Evolutionary conservation across 805 yeast species (phyloP).

Genomic region (Geotrichum ghanense): DNA sequence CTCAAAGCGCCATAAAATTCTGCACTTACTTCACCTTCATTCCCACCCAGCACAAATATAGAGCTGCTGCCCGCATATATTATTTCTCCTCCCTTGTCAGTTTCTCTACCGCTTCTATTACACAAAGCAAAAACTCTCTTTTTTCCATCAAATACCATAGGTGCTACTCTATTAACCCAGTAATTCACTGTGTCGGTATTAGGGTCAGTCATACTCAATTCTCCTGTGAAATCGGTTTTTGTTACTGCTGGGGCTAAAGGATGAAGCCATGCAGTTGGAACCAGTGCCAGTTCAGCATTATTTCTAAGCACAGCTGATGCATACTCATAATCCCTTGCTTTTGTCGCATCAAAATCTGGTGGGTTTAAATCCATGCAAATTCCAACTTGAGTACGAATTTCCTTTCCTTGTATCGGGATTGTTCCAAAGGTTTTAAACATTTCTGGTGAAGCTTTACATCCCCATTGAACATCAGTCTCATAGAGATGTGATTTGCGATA

Average conservation of each 20-base stretch:
- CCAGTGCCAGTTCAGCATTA: conserved; percentile 44
- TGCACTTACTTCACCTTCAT: conserved; percentile 16
- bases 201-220: conserved; percentile 24
- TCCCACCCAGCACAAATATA: conserved; percentile 43
- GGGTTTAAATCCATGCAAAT: conserved; percentile 95
- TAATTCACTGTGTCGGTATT: conserved; percentile 46
- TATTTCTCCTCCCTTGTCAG: conserved; percentile 24
- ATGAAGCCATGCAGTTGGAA: conserved; percentile 81
- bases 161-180: conserved; percentile 65
- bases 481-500: conserved; percentile 71
- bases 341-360: conserved; percentile 43
- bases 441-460: conserved; percentile 54
- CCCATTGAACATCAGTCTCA: conserved; percentile 74
- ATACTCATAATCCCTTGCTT: conserved; percentile 61
- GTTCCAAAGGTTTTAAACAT: conserved; percentile 33
- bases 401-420: not conserved
- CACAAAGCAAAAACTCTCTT: conserved; percentile 38
- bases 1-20: conserved; percentile 15
- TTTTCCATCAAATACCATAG: conserved; percentile 33
- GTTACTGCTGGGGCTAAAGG: conserved; percentile 10
- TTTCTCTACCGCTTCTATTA: conserved; percentile 71
- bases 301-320: conserved; percentile 39
- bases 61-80: conserved; percentile 20
- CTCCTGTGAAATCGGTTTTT: conserved; percentile 10
- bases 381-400: conserved; percentile 49